Evolutionary conservation across 805 yeast species (phyloP).

Genomic region (Candida lessepsii): DNA sequence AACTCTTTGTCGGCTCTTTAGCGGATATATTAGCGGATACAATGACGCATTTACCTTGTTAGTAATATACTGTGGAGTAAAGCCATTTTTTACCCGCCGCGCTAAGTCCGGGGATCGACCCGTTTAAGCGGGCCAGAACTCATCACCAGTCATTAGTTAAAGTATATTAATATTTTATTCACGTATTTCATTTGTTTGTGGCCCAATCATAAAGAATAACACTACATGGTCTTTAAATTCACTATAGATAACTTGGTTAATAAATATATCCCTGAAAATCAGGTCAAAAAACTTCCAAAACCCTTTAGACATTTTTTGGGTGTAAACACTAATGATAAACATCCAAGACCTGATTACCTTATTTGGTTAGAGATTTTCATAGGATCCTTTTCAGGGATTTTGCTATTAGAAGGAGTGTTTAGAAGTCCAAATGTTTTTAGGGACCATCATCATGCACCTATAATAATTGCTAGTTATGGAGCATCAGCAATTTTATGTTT

Average conservation of each 20-base stretch:
- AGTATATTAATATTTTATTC: no score
- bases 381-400: constrained; percentile 46
- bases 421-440: constrained; percentile 37
- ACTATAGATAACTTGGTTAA: constrained; percentile 33
- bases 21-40: no score
- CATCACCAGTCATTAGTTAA: no score
- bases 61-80: no score
- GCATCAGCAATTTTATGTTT: constrained; percentile 62
- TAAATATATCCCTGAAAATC: constrained; percentile 28
- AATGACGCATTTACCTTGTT: no score
- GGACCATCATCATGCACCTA: constrained; percentile 44
- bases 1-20: no score
- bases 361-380: constrained; percentile 48
- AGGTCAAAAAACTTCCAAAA: constrained; percentile 30
- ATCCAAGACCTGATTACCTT: constrained; percentile 32
- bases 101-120: no score
- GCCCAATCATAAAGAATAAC: neutral
- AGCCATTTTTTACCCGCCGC: no score
- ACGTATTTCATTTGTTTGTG: no score
- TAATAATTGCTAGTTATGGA: constrained; percentile 56
- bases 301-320: constrained; percentile 41
- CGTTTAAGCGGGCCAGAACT: no score
- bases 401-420: constrained; percentile 48
- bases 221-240: constrained; percentile 37
- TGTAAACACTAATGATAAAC: constrained; percentile 21